Conservation (phyloP, 2,329 filamentous ascomycete genomes). For the Arachnopeziza araneosa region DNA sequence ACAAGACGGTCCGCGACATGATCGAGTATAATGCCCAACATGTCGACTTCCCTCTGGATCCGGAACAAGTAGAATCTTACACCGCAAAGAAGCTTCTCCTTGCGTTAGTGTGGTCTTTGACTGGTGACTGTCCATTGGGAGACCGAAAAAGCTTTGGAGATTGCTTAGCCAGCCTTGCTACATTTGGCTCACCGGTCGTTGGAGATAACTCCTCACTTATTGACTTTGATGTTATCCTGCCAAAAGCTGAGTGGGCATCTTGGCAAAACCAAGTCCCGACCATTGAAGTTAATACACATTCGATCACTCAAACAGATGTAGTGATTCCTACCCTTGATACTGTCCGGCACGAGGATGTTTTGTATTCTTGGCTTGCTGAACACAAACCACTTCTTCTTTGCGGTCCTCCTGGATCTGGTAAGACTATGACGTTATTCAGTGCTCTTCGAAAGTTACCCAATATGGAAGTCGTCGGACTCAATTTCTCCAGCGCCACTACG, state of each 20-base stretch:
- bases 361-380: constrained; percentile 98
- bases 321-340: constrained; percentile 98
- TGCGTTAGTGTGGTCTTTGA: constrained; percentile 90
- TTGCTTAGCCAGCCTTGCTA: constrained; percentile 73
- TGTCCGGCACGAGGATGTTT: constrained; percentile 94
- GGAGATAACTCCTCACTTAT: constrained; percentile 81
- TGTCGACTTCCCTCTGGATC: constrained; percentile 84
- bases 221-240: constrained; percentile 87
- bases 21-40: constrained; percentile 96
- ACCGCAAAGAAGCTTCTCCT: constrained; percentile 91
- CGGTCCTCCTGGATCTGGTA: constrained; percentile 95
- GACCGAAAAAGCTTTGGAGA: constrained; percentile 91
- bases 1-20: constrained; percentile 86
- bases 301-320: constrained; percentile 94
- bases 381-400: constrained; percentile 96
- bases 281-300: constrained; percentile 97
- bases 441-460: constrained; percentile 93
- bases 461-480: constrained; percentile 98
- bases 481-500: constrained; percentile 98
- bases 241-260: constrained; percentile 79
- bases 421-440: constrained; percentile 99
- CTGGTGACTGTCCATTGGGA: constrained; percentile 82
- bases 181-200: constrained; percentile 76
- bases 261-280: constrained; percentile 95
- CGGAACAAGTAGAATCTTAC: constrained; percentile 84